Evolutionary conservation across 179 eudicot species (phyloP), one percentile per base, ranked within the genome.

Genomic region (Camellia oleifera): DNA sequence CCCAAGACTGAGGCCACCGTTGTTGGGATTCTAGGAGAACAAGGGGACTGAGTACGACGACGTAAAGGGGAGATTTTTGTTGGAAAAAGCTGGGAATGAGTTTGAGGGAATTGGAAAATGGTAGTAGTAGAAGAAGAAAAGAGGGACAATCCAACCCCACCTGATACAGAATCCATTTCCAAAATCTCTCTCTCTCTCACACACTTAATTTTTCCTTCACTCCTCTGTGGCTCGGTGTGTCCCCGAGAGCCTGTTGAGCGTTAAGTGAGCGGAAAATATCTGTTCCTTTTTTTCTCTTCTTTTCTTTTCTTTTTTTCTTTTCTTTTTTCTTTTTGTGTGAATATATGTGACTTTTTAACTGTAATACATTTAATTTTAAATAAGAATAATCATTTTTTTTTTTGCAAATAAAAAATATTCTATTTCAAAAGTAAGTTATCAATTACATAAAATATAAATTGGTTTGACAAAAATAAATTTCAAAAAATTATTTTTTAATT

Each of bases 1-100:
- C 65, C 64, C 26, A 80, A 32, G 42, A 65, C 82, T 53, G 77
- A 62, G 17, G 72, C 60, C 65, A 72, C 69, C 72, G 75, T 15
- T 48, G 67, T 71, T 40, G 50, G 71, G 18, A 32, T 40, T 80
- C 82, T 65, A 17, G 11, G 23, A 63, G 44, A 72, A 32, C 40
- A 32, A 48, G 46, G 23, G 58, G 32, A 5, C 18, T 61, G 17
- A 7, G 23, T 15, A 32, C 56, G 82, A 13, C 64, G 63, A 10
- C 64, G 44, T n/a, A 63, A 3, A 17, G 44, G 8, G 44, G 72
- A 63, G 58, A 20, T 11, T 45, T 63, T 63, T 18, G 11, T 6
- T 10, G 71, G 60, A 40, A 10, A 75, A 48, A 76, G 79, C 58
- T 62, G 45, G 79, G 32, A 63, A 18, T 46, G 45, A 63, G 42